A percentile compares a stretch with the other conserved stretches of the same genome.
Conservation (phyloP, 2,329 filamentous ascomycete species). For the Botrytis hyacinthi region DNA sequence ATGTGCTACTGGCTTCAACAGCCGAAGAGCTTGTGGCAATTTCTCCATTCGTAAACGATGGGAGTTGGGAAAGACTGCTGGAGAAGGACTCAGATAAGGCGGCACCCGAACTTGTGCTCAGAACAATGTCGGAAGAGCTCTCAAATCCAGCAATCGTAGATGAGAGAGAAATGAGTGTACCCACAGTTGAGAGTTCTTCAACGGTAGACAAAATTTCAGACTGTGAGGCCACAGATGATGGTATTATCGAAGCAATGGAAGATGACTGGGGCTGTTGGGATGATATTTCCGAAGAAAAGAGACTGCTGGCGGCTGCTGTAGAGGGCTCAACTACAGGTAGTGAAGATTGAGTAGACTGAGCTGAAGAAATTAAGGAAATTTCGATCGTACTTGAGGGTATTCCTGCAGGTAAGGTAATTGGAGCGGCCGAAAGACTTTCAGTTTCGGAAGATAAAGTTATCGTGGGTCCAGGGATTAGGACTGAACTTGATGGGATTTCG, state of each 20-base stretch:
- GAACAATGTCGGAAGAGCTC: background rate
- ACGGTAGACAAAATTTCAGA: background rate
- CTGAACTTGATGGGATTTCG: background rate
- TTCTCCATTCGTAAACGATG: background rate
- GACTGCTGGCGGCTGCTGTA: background rate
- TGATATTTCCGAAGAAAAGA: background rate
- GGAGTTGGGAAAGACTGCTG: background rate
- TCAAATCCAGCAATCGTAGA: background rate
- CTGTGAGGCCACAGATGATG: background rate
- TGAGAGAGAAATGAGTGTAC: background rate
- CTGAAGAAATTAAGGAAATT: background rate
- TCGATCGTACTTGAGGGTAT: background rate
- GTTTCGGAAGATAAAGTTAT: background rate
- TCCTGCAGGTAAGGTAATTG: background rate
- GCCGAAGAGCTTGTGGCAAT: background rate
- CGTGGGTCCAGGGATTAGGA: background rate
- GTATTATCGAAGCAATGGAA: background rate
- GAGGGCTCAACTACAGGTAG: background rate
- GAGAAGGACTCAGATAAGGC: background rate
- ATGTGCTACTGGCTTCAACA: background rate
- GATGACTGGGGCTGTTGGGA: background rate
- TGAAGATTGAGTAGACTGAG: background rate
- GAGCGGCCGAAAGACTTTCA: background rate
- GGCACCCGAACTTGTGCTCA: background rate
- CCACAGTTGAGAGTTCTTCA: background rate